Evolutionary conservation across 257 asterid genomes (phyloP).

Genomic region (Plantago ovata): DNA sequence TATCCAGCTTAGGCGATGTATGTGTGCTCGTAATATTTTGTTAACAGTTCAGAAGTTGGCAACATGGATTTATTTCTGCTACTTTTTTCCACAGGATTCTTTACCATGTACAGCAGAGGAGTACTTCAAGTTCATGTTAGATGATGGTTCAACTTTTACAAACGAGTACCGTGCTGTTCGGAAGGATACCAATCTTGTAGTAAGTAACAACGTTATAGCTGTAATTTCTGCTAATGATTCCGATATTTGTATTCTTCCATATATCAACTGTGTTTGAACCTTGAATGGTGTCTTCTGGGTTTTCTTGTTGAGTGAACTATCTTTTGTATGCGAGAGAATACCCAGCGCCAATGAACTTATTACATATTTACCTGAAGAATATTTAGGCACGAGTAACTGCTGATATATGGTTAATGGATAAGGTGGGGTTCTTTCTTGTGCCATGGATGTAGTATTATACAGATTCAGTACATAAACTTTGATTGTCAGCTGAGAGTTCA

Average conservation of each 20-base stretch:
- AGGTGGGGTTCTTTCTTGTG: too few species aligned
- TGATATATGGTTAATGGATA: too few species aligned
- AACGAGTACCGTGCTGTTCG: constrained; percentile 64
- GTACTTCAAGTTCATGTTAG: constrained; percentile 62
- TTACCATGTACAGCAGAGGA: constrained; percentile 88
- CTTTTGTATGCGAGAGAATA: too few species aligned
- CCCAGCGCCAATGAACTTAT: too few species aligned
- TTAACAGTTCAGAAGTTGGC: constrained; percentile 16
- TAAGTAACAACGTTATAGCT: constrained; percentile 31
- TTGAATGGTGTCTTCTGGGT: neutral
- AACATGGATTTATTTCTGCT: constrained; percentile 6
- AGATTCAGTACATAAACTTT: too few species aligned
- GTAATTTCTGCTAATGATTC: too few species aligned
- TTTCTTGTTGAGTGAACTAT: neutral
- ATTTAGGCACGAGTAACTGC: too few species aligned
- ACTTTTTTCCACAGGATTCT: constrained; percentile 50
- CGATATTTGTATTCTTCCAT: too few species aligned
- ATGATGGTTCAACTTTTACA: constrained; percentile 76
- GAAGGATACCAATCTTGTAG: constrained; percentile 74
- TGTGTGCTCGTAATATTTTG: constrained; percentile 16
- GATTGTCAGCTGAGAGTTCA: too few species aligned
- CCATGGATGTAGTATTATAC: too few species aligned
- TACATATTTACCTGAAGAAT: too few species aligned
- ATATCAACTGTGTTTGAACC: constrained; percentile 3
- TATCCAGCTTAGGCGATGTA: constrained; percentile 63